Conservation (phyloP, 768 basidiomycete species). For the Udeniomyces megalosporus region DNA sequence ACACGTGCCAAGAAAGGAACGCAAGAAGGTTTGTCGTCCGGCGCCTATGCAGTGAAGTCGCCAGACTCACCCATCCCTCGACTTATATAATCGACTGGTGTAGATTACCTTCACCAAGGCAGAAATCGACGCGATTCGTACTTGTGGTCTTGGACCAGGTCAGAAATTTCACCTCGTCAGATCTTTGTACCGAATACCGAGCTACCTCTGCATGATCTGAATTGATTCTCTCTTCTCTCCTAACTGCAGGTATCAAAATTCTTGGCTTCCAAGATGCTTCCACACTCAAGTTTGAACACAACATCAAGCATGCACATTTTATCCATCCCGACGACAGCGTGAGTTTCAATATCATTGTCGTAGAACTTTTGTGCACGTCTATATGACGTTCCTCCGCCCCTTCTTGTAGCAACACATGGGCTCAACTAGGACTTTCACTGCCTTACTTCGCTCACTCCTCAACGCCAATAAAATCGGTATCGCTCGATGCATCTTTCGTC, state of each 20-base stretch:
- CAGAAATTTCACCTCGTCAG: neutral
- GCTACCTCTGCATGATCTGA: neutral
- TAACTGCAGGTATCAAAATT: conserved; percentile 55
- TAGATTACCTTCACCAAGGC: conserved; percentile 4
- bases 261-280: conserved; percentile 72
- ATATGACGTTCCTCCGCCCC: conserved; percentile 8
- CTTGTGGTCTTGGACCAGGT: conserved; percentile 1
- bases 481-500: conserved; percentile 50
- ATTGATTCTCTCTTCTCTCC: neutral
- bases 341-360: conserved; percentile 19
- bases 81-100: no score
- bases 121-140: neutral
- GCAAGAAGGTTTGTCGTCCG: no score
- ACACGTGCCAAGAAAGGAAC: no score
- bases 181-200: no score
- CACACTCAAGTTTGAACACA: conserved; percentile 67
- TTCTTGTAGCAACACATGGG: conserved; percentile 55
- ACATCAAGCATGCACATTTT: conserved; percentile 78
- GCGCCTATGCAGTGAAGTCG: no score
- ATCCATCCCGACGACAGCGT: conserved; percentile 86
- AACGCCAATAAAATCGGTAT: conserved; percentile 68
- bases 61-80: no score
- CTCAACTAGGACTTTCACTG: conserved; percentile 78
- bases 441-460: conserved; percentile 65
- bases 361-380: no score